phyloP scores from a whole-genome alignment of 441 rosid genomes.

The Euphorbia celastroides region DNA sequence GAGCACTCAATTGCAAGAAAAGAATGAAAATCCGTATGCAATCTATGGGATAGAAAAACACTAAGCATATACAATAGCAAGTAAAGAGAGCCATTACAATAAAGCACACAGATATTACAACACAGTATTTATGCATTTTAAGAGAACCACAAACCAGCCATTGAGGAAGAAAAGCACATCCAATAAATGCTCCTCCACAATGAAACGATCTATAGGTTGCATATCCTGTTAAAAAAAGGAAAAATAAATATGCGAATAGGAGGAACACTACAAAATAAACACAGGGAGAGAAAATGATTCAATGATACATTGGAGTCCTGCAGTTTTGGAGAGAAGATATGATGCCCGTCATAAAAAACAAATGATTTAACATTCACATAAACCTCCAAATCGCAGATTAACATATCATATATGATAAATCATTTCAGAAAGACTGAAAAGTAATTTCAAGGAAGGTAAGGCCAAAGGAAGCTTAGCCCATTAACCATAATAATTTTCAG shows the following conservation, averaged over 20 bases:
- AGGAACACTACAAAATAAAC: background rate
- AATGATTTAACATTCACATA: background rate
- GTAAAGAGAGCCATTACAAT: no score
- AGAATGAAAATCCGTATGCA: no score
- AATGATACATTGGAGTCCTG: background rate
- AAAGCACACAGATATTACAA: conserved; percentile 7
- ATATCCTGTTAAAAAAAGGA: conserved; percentile 57
- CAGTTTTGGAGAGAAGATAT: background rate
- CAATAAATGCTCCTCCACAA: conserved; percentile 91
- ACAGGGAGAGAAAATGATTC: background rate
- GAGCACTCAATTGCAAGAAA: no score
- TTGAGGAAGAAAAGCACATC: conserved; percentile 94
- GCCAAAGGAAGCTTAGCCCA: background rate
- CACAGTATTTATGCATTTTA: background rate
- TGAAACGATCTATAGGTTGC: conserved; percentile 91
- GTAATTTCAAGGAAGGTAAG: background rate
- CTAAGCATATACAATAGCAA: no score
- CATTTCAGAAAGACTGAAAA: background rate
- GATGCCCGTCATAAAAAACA: background rate
- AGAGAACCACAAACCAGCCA: conserved; percentile 75
- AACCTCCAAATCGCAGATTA: background rate
- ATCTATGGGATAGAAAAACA: background rate
- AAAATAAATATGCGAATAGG: conserved; percentile 12
- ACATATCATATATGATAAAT: background rate
- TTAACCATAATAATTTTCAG: background rate